Conservation (phyloP, 202 grass and related monocot genomes). For the Schoenoplectus tabernaemontani region DNA sequence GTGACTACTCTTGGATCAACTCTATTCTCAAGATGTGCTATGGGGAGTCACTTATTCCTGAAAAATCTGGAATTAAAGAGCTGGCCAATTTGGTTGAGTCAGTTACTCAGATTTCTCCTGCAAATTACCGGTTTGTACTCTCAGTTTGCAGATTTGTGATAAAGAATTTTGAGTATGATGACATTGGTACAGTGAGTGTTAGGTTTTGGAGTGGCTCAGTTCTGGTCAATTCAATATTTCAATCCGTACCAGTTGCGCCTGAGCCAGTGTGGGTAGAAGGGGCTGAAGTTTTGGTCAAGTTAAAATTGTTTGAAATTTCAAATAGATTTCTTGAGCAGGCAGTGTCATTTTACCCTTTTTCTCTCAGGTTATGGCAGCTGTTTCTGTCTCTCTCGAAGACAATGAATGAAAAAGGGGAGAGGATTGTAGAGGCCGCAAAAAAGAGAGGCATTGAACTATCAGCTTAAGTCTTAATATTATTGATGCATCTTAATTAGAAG, state of each 20-base stretch:
- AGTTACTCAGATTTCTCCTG: conserved; percentile 62
- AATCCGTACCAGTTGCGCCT: conserved; percentile 59
- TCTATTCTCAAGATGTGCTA: conserved; percentile 72
- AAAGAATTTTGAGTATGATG: conserved; percentile 28
- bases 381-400: conserved; percentile 42
- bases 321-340: conserved; percentile 81
- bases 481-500: not conserved
- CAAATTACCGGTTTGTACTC: conserved; percentile 71
- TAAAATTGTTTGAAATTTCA: conserved; percentile 33
- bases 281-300: conserved; percentile 51
- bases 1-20: conserved; percentile 56
- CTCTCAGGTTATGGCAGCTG: conserved; percentile 58
- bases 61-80: conserved; percentile 41
- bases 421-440: conserved; percentile 54
- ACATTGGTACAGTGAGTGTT: conserved; percentile 37
- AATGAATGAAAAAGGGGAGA: conserved; percentile 31
- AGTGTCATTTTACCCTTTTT: conserved; percentile 83
- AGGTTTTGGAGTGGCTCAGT: conserved; percentile 64
- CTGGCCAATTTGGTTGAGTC: conserved; percentile 79
- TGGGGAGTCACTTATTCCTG: conserved; percentile 49
- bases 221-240: conserved; percentile 71
- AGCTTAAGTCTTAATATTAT: not conserved
- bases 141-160: conserved; percentile 46
- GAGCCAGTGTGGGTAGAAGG: conserved; percentile 75
- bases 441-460: conserved; percentile 59